Evolutionary conservation across 177 flowering plant species (phyloP).

Genomic region (Tripterygium wilfordii): DNA sequence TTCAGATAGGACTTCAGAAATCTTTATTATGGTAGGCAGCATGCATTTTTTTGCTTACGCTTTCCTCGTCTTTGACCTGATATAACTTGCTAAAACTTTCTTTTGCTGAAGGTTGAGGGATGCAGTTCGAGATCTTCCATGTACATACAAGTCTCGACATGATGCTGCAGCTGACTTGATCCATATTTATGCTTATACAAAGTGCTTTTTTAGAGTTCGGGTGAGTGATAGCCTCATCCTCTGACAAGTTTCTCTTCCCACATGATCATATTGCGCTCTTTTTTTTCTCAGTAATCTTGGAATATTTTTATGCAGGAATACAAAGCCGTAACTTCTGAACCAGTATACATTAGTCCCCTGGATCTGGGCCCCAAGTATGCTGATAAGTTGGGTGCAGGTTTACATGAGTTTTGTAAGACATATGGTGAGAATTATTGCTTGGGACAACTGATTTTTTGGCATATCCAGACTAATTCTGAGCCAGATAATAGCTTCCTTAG

Average conservation of each 20-base stretch:
- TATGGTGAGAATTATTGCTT: slow-evolving; percentile 92
- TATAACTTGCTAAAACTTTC: slow-evolving; percentile 2
- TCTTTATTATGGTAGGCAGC: slow-evolving; percentile 76
- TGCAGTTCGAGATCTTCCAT: slow-evolving; percentile 84
- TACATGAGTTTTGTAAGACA: slow-evolving; percentile 79
- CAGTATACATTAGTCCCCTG: slow-evolving; percentile 88
- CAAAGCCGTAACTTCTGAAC: slow-evolving; percentile 75
- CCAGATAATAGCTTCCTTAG: slow-evolving; percentile 66
- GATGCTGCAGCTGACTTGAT: slow-evolving; percentile 99
- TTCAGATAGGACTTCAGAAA: slow-evolving; percentile 53
- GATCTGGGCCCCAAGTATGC: slow-evolving; percentile 88
- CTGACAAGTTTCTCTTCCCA: not conserved
- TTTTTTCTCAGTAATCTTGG: not conserved
- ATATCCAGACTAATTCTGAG: slow-evolving; percentile 68
- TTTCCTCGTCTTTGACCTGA: not conserved
- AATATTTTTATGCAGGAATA: slow-evolving; percentile 55
- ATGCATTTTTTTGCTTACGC: not conserved
- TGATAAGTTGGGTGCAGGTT: slow-evolving; percentile 64
- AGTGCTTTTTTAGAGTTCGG: slow-evolving; percentile 67
- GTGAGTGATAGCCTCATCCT: slow-evolving; percentile 30
- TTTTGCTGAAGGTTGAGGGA: slow-evolving; percentile 77
- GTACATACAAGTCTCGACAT: slow-evolving; percentile 81
- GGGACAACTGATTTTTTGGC: slow-evolving; percentile 94
- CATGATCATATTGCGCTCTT: too few relatives aligned
- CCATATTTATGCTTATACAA: slow-evolving; percentile 89